Evolutionary conservation across 1,284 basidiomycete genomes (phyloP).

Genomic region (Cutaneotrichosporon cutaneum): DNA sequence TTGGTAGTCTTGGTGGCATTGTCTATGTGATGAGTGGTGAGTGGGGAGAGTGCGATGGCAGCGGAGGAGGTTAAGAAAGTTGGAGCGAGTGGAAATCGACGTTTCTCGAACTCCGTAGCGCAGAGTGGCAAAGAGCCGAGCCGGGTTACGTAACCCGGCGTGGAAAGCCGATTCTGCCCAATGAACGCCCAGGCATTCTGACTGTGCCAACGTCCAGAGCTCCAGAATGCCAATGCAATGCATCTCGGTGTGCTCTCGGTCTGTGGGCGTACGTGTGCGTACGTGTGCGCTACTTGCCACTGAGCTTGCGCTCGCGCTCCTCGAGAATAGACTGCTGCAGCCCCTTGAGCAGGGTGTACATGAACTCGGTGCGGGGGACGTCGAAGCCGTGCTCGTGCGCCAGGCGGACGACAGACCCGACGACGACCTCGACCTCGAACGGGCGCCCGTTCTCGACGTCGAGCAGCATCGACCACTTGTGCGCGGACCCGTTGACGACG

Average conservation of each 20-base stretch:
- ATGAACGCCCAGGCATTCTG: background rate
- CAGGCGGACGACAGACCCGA: constrained; percentile 44
- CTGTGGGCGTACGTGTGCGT: no score
- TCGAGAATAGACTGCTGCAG: constrained; percentile 30
- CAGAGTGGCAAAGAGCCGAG: background rate
- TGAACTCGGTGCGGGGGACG: constrained; percentile 37
- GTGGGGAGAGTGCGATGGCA: background rate
- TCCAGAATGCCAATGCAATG: background rate
- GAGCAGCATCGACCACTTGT: constrained; percentile 47
- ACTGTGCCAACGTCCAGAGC: background rate
- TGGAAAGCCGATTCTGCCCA: background rate
- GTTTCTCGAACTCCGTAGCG: background rate
- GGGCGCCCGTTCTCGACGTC: constrained; percentile 48
- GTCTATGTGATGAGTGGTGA: constrained; percentile 1
- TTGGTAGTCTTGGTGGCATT: constrained; percentile 24
- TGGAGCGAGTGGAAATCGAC: background rate
- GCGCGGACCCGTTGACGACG: constrained; percentile 17
- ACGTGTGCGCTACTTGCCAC: background rate
- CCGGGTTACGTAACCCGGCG: background rate
- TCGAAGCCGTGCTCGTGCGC: constrained; percentile 31
- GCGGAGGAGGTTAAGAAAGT: background rate
- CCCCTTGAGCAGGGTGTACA: constrained; percentile 44
- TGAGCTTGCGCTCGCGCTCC: background rate
- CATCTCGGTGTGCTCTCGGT: background rate
- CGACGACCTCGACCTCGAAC: constrained; percentile 51